Evolutionary conservation across 768 basidiomycete species (phyloP).

Genomic region (Tylopilus plumbeoviolaceoides): DNA sequence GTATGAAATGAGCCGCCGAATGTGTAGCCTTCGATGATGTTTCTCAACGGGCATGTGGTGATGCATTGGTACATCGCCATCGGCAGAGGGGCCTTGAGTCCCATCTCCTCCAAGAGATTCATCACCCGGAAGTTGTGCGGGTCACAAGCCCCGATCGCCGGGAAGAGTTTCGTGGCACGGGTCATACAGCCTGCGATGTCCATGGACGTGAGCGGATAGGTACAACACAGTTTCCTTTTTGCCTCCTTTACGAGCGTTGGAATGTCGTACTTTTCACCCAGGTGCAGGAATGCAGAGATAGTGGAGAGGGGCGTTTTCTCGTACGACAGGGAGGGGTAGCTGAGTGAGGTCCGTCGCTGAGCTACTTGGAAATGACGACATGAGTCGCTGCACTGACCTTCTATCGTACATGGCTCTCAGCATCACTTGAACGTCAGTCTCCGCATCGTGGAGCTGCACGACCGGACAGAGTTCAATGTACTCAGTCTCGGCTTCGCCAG

Average conservation of each 20-base stretch:
- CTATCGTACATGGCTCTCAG: constrained; percentile 19
- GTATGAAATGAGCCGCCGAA: not conserved
- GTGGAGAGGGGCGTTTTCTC: not conserved
- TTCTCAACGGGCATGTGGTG: not conserved
- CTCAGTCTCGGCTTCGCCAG: not conserved
- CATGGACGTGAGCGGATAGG: not conserved
- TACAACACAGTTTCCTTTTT: not conserved
- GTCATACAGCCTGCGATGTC: not conserved
- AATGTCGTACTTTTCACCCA: constrained; percentile 20
- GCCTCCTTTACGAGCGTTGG: constrained; percentile 5
- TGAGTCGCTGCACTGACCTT: not conserved
- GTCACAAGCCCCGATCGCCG: constrained; percentile 1
- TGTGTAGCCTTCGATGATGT: constrained; percentile 5
- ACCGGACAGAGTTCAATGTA: constrained; percentile 18
- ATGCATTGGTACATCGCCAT: constrained; percentile 7
- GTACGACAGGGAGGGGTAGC: not conserved
- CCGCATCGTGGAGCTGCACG: constrained; percentile 13
- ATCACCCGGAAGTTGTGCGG: constrained; percentile 16
- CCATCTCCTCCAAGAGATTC: constrained; percentile 11
- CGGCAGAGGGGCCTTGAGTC: constrained; percentile 3
- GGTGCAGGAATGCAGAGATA: constrained; percentile 8
- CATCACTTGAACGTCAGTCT: constrained; percentile 9
- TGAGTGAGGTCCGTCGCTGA: not conserved
- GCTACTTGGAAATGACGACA: not conserved
- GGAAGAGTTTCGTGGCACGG: not conserved